Evolutionary conservation across 257 asterid genomes (phyloP), one percentile per base, ranked within the genome.

Genomic region (Henckelia pumila): DNA sequence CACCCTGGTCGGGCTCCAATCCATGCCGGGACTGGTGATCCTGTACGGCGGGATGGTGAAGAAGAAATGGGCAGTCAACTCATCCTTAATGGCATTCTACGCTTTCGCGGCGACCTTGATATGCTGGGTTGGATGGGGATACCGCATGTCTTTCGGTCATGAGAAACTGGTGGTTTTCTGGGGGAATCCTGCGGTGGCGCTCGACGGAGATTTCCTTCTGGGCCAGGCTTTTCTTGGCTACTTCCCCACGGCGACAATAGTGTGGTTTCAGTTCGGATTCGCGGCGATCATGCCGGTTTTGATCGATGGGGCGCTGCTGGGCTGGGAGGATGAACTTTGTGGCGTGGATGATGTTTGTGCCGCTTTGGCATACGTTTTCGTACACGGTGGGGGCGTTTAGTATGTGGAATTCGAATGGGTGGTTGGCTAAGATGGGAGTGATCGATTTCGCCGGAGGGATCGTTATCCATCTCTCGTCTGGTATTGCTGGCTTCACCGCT

Each of bases 281-380:
- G 5, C 29, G 29, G 29, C 29, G 6, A 28, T 28, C 30, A 28
- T 6, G 30, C 30, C 30, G 5, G 30, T 28, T 28, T 26, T 26
- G 29, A 26, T 26, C 29, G 29, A 6, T 26, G 29, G 29, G 29
- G 29, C 29, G 29, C 29, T 28, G 30, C 30, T 28, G 30, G 30
- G n/a, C n/a, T n/a, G n/a, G 30, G 30, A 28, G 30, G 30, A 28
- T 28, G 92, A 78, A 70, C 14, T 81, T 86, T 30, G 28, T 24
- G 47, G 89, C 89, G 26, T 83, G 89, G 92, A 77, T 86, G 85
- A 20, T 70, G 66, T 81, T 86, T 63, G 89, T 86, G 50, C 92
- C 89, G 47, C 70, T 81, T 22, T 86, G 89, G 92, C 89, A 79
- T 20, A 86, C 89, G n/a, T 65, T 76, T 49, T 81, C 87, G 22